Base-by-base conservation (phyloP, 208 protist genomes). In the Entamoeba moshkovskii region DNA sequence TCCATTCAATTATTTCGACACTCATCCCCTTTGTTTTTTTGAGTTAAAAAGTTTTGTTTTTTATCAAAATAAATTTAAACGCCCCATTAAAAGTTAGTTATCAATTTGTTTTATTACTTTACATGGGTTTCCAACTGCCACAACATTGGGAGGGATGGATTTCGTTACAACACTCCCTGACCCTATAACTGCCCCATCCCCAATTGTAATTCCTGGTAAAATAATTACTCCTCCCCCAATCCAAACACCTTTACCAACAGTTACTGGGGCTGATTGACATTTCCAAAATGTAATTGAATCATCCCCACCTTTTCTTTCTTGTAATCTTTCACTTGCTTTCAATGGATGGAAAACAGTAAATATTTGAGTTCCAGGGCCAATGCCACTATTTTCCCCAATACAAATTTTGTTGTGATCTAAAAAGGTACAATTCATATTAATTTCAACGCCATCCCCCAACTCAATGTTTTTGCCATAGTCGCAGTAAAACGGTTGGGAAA, bases 121-220 rank as follows among this genome's bases (percentile, higher is more conserved):
- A 46, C 66, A 93, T 18, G 97, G 97, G 66, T 97, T 97, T 49
- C 97, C 97, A 38, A 93, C 97, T 16, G 96, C 97, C 18, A 98
- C 93, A 5, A 95, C 94, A 94, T 97, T 96, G 18, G 93, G 44
- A 44, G 97, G 97, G 29, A 98, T 94, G 91, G 96, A 94, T 52
- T 96, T 97, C 16, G 95, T 96, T 11, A 98, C 97, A 1, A 98
- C 97, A 66, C 95, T 95, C 0, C 97, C 97, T 29, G 97, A 96
- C 4, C 95, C 97, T 92, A 98, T 96, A 1, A 96, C 94, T 0
- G 94, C 45, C 49, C 96, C 96, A 52, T 96, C 93, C 13, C 97
- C 97, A 16, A 98, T 97, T 0, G 95, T 97, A 0, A 98, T 96
- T 66, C 97, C 97, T 0, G 97, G 97, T 8, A 95, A 94, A 15